Percentiles rank a stretch among this genome's conserved stretches.
phyloP scores from a whole-genome alignment of 1,284 basidiomycete genomes.

The Clitocybe nebularis region DNA sequence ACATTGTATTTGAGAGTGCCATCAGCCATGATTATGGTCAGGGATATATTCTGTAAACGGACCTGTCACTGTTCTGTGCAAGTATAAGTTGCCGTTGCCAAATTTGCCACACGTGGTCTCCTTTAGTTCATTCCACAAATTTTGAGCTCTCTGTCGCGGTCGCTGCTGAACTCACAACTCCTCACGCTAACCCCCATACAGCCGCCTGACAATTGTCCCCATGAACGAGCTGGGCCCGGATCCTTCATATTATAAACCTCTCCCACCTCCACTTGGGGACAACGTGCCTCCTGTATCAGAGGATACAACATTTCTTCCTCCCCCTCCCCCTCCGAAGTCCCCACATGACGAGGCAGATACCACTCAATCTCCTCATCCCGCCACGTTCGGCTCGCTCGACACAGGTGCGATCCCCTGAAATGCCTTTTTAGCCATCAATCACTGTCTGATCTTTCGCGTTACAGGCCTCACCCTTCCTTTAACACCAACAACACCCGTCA shows the following conservation, averaged over 20 bases:
- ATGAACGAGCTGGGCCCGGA: slow-evolving; percentile 13
- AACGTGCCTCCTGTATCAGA: slow-evolving; percentile 5
- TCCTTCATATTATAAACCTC: slow-evolving; percentile 8
- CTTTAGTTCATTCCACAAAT: background rate
- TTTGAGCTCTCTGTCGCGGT: background rate
- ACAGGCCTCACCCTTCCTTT: slow-evolving; percentile 27
- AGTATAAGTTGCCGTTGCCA: background rate
- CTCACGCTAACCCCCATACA: slow-evolving; percentile 2
- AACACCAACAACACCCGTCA: slow-evolving; percentile 34
- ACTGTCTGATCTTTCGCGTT: background rate
- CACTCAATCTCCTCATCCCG: slow-evolving; percentile 6
- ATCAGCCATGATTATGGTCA: slow-evolving; percentile 5
- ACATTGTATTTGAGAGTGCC: slow-evolving; percentile 21
- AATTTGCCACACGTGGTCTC: background rate
- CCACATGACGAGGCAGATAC: background rate
- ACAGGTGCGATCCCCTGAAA: slow-evolving; percentile 8
- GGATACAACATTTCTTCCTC: slow-evolving; percentile 4
- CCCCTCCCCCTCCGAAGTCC: slow-evolving; percentile 9
- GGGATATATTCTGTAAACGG: too few relatives aligned
- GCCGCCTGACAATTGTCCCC: background rate
- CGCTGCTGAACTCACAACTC: slow-evolving; percentile 1
- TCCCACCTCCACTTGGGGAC: slow-evolving; percentile 9
- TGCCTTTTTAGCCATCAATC: background rate
- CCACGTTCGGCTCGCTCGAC: slow-evolving; percentile 8
- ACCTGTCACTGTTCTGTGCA: too few relatives aligned